Evolutionary conservation across 2,329 filamentous ascomycete genomes (phyloP).

Genomic region (Diplodia mutila): DNA sequence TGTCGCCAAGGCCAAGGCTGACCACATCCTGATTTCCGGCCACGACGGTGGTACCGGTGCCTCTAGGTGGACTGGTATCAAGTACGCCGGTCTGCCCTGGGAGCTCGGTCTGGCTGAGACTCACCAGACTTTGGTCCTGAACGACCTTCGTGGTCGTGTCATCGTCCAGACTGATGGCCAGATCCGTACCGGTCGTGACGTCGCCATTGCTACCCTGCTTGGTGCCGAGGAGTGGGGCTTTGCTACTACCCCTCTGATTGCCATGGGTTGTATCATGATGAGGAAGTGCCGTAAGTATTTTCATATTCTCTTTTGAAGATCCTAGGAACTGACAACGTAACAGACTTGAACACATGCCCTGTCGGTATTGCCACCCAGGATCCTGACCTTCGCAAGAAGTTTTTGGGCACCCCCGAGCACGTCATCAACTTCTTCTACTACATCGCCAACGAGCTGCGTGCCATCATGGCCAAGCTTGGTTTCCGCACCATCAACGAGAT

Average conservation of each 20-base stretch:
- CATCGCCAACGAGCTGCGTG: constrained; percentile 90
- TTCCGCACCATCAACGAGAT: constrained; percentile 97
- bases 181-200: constrained; percentile 86
- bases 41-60: constrained; percentile 97
- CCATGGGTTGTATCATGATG: constrained; percentile 98
- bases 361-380: constrained; percentile 96
- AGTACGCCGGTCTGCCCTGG: constrained; percentile 96
- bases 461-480: constrained; percentile 95
- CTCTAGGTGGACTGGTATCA: constrained; percentile 97
- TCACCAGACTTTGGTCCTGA: constrained; percentile 92
- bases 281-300: constrained; percentile 60
- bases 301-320: no score
- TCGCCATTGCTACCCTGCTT: constrained; percentile 90
- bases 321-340: no score
- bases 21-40: constrained; percentile 94
- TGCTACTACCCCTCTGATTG: constrained; percentile 90
- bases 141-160: constrained; percentile 92
- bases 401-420: constrained; percentile 88
- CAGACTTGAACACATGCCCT: constrained; percentile 71
- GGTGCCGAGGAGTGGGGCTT: constrained; percentile 99
- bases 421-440: constrained; percentile 99
- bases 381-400: constrained; percentile 91
- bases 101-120: constrained; percentile 96
- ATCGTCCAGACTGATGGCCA: constrained; percentile 97
- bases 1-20: constrained; percentile 96